These are phyloP conservation scores for Russula vinacea DNA, from an alignment of 768 basidiomycete species.

Conservation along the genomic window DNA sequence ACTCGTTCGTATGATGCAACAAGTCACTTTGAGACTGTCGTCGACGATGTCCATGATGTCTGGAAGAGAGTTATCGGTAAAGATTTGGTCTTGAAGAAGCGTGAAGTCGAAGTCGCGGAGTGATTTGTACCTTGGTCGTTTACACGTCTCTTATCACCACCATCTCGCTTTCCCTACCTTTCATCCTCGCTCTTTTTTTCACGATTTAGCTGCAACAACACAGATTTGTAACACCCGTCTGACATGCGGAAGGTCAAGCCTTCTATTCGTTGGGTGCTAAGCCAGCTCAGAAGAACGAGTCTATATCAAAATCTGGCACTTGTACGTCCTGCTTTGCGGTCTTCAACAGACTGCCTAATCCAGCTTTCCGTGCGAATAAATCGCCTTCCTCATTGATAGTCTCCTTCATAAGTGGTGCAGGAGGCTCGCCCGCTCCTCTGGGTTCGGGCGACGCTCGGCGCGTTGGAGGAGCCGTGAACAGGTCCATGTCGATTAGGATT, in stretches of 20 bases:
- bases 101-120: constrained; percentile 65
- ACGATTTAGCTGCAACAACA: constrained; percentile 18
- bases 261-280: neutral
- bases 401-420: constrained; percentile 28
- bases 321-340: constrained; percentile 85
- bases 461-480: constrained; percentile 58
- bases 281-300: constrained; percentile 56
- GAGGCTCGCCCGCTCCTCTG: constrained; percentile 27
- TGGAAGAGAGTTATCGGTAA: constrained; percentile 84
- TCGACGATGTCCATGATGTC: constrained; percentile 94
- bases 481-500: constrained; percentile 88
- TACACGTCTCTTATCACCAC: constrained; percentile 7
- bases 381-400: constrained; percentile 53
- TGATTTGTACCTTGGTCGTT: constrained; percentile 30
- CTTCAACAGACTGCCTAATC: constrained; percentile 82
- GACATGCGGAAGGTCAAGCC: constrained; percentile 6
- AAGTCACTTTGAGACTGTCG: constrained; percentile 97
- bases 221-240: constrained; percentile 24
- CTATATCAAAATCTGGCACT: constrained; percentile 87
- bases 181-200: constrained; percentile 3
- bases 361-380: constrained; percentile 61
- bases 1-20: constrained; percentile 98
- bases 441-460: constrained; percentile 50
- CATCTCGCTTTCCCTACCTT: constrained; percentile 5
- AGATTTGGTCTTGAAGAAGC: constrained; percentile 83